Base-by-base conservation (phyloP, 2,329 filamentous ascomycete species). In the Aspergillus fumigatus region DNA sequence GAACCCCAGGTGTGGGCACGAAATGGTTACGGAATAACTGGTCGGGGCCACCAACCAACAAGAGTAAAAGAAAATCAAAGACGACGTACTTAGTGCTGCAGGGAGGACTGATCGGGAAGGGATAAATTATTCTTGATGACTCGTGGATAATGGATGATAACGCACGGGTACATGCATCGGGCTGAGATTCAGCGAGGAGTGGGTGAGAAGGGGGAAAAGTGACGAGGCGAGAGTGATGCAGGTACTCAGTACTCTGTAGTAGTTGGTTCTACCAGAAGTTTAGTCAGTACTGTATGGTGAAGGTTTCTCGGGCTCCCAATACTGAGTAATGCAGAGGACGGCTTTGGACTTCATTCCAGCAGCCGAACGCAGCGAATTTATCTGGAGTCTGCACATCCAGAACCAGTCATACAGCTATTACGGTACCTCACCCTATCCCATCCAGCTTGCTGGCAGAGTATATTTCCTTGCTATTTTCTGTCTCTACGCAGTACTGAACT, bases 1-100 rank as follows among this genome's bases (percentile, higher is more conserved):
- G 70, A 72, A 62, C 62, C 59, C 62, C 62, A 65, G 62, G 61
- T 62, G 61, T 64, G 59, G 62, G 52, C 64, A 66, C 64, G 64
- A 66, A 63, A 47, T 63, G 62, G 63, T 63, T 59, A 60, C 64
- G 64, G 64, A 60, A 56, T 53, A 43, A 54, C 54, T 51, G 54
- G 55, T 56, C 58, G 61, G 51, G 27, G 41, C 43, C 23, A 47
- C 58, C 61, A 51, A 61, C 62, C 62, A 64, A 65, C 62, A 53
- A 59, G 55, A 60, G 48, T 21, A 38, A 45, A 50, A 56, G 59
- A 49, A 60, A 56, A 49, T 26, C 47, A 55, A 47, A 48, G 29
- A 50, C 61, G 11, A 47, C 43, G 43, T 47, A 45, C 43, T 47
- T 25, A 25, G 43, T 9, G 43, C 43, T 25, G 43, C 23, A 47